These are phyloP conservation scores for Coelastrella sp. DNA, from an alignment of 139 green algal species.

Conservation along the genomic window DNA sequence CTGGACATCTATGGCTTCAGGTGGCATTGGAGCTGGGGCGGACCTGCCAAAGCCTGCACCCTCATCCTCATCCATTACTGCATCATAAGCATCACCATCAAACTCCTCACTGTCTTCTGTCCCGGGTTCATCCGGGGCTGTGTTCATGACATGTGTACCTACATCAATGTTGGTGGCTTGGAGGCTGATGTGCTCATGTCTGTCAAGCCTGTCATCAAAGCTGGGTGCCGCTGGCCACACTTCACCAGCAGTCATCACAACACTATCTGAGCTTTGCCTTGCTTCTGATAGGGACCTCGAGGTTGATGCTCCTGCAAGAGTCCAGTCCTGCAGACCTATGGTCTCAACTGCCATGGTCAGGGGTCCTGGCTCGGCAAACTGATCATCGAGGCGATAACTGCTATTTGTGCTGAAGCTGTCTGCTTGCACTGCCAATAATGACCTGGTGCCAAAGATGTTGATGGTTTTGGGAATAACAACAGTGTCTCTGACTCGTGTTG, in stretches of 20 bases:
- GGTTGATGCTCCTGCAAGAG: not conserved
- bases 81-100: too few relatives aligned
- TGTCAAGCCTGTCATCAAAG: not conserved
- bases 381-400: too few relatives aligned
- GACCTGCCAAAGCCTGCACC: not conserved
- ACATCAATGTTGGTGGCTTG: too few relatives aligned
- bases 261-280: not conserved
- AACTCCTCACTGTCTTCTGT: not conserved
- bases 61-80: not conserved
- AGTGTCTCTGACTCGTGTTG: not conserved
- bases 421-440: not conserved
- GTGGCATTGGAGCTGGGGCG: not conserved
- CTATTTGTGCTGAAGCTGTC: not conserved
- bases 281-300: not conserved
- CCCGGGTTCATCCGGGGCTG: too few relatives aligned
- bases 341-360: not conserved
- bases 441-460: not conserved
- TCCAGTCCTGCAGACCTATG: not conserved
- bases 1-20: not conserved
- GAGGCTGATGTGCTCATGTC: too few relatives aligned
- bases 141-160: too few relatives aligned
- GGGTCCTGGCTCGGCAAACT: not conserved
- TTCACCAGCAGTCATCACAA: too few relatives aligned
- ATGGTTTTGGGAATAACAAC: not conserved
- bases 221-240: too few relatives aligned